Percentiles rank a stretch among this genome's conserved stretches.
phyloP scores from a whole-genome alignment of 2,329 filamentous ascomycete genomes.

The Ophiostoma piceae region DNA sequence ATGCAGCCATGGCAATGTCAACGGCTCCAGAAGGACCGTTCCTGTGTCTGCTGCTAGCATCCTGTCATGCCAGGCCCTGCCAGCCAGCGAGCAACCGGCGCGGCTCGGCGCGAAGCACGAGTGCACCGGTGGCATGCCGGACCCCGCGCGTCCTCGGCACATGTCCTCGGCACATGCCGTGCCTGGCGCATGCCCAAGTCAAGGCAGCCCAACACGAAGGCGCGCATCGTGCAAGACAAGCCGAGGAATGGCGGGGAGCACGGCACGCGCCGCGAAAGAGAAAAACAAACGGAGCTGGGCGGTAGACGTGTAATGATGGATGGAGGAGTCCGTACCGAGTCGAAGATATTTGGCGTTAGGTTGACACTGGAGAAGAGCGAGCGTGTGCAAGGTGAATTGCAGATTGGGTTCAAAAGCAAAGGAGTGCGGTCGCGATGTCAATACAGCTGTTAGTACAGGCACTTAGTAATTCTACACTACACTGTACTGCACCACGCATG shows the following conservation, averaged over 20 bases:
- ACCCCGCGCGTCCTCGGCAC: background rate
- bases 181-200: background rate
- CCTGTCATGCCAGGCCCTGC: background rate
- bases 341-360: background rate
- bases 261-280: background rate
- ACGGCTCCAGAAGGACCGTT: background rate
- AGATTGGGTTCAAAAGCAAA: background rate
- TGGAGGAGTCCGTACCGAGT: background rate
- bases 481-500: background rate
- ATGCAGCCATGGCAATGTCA: slow-evolving; percentile 8
- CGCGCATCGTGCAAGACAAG: background rate
- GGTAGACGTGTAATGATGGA: background rate
- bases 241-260: slow-evolving; percentile 8
- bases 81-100: background rate
- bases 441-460: background rate
- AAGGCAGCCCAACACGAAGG: background rate
- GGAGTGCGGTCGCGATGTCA: background rate
- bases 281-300: slow-evolving; percentile 2
- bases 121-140: background rate
- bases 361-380: background rate
- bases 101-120: background rate
- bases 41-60: background rate
- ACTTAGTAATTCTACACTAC: background rate
- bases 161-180: background rate
- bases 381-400: slow-evolving; percentile 1